Base-by-base conservation (phyloP, 768 basidiomycete genomes). In the Erythrobasidium yunnanense region DNA sequence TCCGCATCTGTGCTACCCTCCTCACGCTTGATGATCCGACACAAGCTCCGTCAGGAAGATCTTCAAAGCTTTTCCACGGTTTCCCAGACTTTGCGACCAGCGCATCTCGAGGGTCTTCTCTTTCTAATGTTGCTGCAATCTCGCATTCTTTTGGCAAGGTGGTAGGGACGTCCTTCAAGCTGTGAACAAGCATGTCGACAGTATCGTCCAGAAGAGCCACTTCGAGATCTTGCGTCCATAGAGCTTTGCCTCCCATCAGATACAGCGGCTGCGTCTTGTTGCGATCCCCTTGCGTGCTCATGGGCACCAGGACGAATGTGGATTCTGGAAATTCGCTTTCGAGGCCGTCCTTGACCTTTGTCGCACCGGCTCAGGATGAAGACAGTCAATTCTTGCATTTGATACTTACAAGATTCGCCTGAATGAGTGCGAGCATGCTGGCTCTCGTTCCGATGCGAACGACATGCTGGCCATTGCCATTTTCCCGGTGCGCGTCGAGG, bases 151-250 rank as follows among this genome's bases (percentile, higher is more conserved):
- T 82, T 0, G 90, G 89, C 30, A 99, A 79, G 4, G 79, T 79
- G 1, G 93, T 97, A 2, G 93, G 93, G 32, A 96, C 83, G 75
- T 97, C 95, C 76, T 99, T 99, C 71, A 89, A 79, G 34, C 82
- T 84, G 77, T 99, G 93, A 20, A 97, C 84, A 71, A 99, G 83
- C 81, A 96, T 84, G 75, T 99, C 95, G 53, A 92, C 86, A 13
- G 80, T 78, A 30, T 81, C 78, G 47, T 84, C 80, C 60, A 83
- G 80, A 67, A 99, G 78, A 47, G 84, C 85, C 20, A 87, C 86
- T 75, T 99, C 95, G 58, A 99, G 84, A 71, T 96, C 93, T 71
- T 90, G 88, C 35, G 95, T 99, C 95, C 95, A 99, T 29, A 96
- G 77, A 0, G 87, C 76, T 72, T 77, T 75, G 71, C 88, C 90